Percentiles rank a stretch among this genome's conserved stretches.
These are phyloP conservation scores for Trematosphaeria pertusa DNA, from an alignment of 2,329 filamentous ascomycete species.

Conservation along the genomic window DNA sequence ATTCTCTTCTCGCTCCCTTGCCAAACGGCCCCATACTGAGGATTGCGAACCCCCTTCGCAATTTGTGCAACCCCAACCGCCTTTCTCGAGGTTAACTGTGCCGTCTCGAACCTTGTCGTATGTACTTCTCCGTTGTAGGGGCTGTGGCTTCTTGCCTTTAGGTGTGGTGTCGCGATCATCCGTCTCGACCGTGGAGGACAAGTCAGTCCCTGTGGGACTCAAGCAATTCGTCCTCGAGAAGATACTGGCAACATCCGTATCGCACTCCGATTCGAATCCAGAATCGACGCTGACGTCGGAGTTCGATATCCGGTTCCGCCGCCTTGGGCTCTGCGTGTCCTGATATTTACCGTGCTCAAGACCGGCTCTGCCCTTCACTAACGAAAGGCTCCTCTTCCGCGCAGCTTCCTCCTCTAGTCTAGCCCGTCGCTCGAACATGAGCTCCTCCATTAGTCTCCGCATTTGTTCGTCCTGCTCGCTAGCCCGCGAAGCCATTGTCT, in stretches of 20 bases:
- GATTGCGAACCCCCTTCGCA: conserved; percentile 47
- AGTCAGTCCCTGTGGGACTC: conserved; percentile 43
- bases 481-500: conserved; percentile 64
- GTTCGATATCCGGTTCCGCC: conserved; percentile 43
- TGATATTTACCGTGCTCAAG: conserved; percentile 23
- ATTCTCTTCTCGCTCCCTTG: conserved; percentile 63
- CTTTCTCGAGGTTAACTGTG: conserved; percentile 32
- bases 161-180: conserved; percentile 40
- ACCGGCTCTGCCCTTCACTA: conserved; percentile 29
- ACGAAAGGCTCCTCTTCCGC: conserved; percentile 37
- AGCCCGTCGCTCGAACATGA: conserved; percentile 41
- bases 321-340: conserved; percentile 28
- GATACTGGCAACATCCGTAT: conserved; percentile 55
- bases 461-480: conserved; percentile 64
- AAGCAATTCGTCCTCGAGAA: conserved; percentile 48
- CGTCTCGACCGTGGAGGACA: conserved; percentile 43
- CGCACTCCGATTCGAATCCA: conserved; percentile 65
- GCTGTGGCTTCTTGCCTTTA: conserved; percentile 41
- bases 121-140: conserved; percentile 32
- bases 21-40: conserved; percentile 61
- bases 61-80: conserved; percentile 42
- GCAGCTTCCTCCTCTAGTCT: conserved; percentile 45
- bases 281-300: conserved; percentile 58
- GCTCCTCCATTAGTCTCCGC: conserved; percentile 42
- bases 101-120: conserved; percentile 53